These are phyloP conservation scores for Sutorius eximius DNA, from an alignment of 1,284 basidiomycete species.

Conservation along the genomic window DNA sequence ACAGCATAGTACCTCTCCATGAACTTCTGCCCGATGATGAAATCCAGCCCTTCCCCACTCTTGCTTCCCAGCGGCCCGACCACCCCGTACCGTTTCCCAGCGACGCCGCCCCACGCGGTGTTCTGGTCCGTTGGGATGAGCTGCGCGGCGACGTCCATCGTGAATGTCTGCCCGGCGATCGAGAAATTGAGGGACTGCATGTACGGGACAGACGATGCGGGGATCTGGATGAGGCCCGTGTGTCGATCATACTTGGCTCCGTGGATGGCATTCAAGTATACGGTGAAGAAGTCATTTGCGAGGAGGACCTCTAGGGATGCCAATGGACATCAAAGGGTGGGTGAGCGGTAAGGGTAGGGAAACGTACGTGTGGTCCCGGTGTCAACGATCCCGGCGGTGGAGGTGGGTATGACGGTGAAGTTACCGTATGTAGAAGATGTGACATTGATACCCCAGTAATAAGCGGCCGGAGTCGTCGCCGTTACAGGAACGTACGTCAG, in stretches of 20 bases:
- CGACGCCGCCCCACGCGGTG: slow-evolving; percentile 12
- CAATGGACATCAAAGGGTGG: background rate
- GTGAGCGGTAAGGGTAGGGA: background rate
- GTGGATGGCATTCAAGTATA: slow-evolving; percentile 23
- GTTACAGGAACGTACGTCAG: slow-evolving; percentile 27
- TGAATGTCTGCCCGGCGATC: slow-evolving; percentile 16
- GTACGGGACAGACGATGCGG: slow-evolving; percentile 6
- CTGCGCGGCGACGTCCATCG: slow-evolving; percentile 26
- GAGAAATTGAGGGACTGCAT: slow-evolving; percentile 26
- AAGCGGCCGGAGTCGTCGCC: slow-evolving; percentile 13
- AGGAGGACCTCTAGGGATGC: slow-evolving; percentile 19
- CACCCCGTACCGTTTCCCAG: slow-evolving; percentile 22
- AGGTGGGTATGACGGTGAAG: slow-evolving; percentile 12
- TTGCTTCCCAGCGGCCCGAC: slow-evolving; percentile 4
- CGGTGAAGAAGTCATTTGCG: slow-evolving; percentile 20
- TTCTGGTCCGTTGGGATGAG: slow-evolving; percentile 26
- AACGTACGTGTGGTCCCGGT: slow-evolving; percentile 23
- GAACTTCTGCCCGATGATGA: slow-evolving; percentile 30
- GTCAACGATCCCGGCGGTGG: slow-evolving; percentile 22
- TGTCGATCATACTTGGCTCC: slow-evolving; percentile 14
- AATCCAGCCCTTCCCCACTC: slow-evolving; percentile 24
- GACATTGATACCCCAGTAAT: slow-evolving; percentile 30
- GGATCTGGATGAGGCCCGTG: slow-evolving; percentile 23
- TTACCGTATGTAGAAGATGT: slow-evolving; percentile 18
- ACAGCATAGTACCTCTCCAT: slow-evolving; percentile 33